Conservation (phyloP, 2,329 filamentous ascomycete genomes). For the Coniochaeta sp. region DNA sequence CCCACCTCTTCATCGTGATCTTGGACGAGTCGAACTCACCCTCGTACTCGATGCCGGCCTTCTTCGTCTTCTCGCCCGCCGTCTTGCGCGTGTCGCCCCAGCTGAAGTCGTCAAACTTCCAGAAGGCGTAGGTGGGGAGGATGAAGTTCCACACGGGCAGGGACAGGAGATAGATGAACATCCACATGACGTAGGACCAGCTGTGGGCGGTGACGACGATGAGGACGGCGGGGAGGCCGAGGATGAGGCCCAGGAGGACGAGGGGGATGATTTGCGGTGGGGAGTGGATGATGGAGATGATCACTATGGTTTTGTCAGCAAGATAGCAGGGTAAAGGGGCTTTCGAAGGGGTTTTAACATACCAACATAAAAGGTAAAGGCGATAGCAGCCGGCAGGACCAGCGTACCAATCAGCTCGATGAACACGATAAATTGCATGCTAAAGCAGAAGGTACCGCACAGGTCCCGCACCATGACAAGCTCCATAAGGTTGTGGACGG, state of each 20-base stretch:
- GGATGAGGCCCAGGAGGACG: slow-evolving; percentile 79
- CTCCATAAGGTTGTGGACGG: slow-evolving; percentile 97
- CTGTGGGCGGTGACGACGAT: slow-evolving; percentile 92
- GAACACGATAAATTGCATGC: slow-evolving; percentile 98
- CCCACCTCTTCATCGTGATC: slow-evolving; percentile 99
- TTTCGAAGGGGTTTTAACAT: slow-evolving; percentile 33
- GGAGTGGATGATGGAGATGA: slow-evolving; percentile 73
- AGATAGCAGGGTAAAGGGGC: not conserved
- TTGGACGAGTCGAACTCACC: slow-evolving; percentile 97
- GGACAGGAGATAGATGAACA: slow-evolving; percentile 90
- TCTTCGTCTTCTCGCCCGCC: slow-evolving; percentile 81
- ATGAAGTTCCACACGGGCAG: slow-evolving; percentile 98
- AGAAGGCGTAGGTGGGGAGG: slow-evolving; percentile 88
- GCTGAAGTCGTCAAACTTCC: slow-evolving; percentile 99
- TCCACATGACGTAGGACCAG: slow-evolving; percentile 89
- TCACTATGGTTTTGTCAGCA: too few relatives aligned
- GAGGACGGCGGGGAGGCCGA: slow-evolving; percentile 86
- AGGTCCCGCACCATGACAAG: slow-evolving; percentile 90
- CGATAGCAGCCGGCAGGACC: slow-evolving; percentile 90
- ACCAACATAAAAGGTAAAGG: slow-evolving; percentile 95
- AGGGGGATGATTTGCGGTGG: slow-evolving; percentile 84
- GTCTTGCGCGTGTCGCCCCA: slow-evolving; percentile 99
- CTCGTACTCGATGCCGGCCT: slow-evolving; percentile 78
- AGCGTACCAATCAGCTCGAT: slow-evolving; percentile 92
- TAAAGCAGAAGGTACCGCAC: slow-evolving; percentile 98